Conservation (phyloP, 352 stramenopile species). For the Hyphochytrium catenoides region DNA sequence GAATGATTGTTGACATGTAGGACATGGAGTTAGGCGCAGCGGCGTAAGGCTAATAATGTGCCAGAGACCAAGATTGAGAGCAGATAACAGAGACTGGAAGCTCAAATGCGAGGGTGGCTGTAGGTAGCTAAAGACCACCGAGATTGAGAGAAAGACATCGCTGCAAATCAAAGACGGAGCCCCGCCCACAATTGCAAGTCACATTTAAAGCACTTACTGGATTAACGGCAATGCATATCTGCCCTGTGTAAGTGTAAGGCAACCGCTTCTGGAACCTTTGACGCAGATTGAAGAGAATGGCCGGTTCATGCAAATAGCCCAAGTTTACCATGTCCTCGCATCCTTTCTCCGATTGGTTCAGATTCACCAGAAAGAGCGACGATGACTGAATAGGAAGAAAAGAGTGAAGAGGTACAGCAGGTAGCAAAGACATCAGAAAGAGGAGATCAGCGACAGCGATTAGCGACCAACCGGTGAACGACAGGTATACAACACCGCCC, state of each 20-base stretch:
- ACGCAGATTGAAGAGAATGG: slow-evolving; percentile 73
- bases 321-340: slow-evolving; percentile 59
- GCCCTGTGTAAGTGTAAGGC: slow-evolving; percentile 87
- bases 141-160: background rate
- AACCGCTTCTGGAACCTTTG: slow-evolving; percentile 53
- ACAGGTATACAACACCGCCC: slow-evolving; percentile 8
- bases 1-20: no score
- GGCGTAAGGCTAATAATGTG: no score
- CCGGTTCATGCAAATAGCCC: slow-evolving; percentile 70
- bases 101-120: background rate
- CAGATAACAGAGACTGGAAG: background rate
- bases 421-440: slow-evolving; percentile 1
- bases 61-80: no score
- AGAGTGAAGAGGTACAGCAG: background rate
- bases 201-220: slow-evolving; percentile 32
- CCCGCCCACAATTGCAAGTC: slow-evolving; percentile 1
- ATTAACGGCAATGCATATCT: slow-evolving; percentile 93
- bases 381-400: slow-evolving; percentile 13
- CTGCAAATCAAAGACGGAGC: background rate
- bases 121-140: background rate
- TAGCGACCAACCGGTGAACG: background rate
- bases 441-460: background rate
- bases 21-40: no score
- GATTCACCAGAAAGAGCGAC: slow-evolving; percentile 43
- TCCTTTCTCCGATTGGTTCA: slow-evolving; percentile 19